Evolutionary conservation across 805 yeast species (phyloP).

Genomic region (Blastobotrys mokoenaii): DNA sequence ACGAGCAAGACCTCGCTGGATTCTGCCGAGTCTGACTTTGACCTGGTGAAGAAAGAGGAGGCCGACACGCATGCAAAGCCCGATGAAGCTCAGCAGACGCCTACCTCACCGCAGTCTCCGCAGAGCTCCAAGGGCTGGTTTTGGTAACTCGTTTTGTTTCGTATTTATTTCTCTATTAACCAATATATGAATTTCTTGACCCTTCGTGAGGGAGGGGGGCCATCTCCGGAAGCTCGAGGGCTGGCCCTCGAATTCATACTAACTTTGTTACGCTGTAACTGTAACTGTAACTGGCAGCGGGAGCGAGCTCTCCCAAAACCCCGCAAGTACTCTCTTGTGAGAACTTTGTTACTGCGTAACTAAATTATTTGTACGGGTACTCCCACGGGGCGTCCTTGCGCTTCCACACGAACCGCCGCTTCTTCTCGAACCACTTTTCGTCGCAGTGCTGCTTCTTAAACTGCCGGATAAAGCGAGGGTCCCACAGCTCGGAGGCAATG

Average conservation of each 20-base stretch:
- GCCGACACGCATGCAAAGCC: neutral
- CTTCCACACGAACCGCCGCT: constrained; percentile 72
- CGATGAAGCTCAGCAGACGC: no score
- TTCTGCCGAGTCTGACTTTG: constrained; percentile 12
- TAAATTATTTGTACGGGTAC: constrained; percentile 70
- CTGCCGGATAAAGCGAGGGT: constrained; percentile 73
- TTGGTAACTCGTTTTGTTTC: neutral
- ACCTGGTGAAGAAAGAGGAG: constrained; percentile 17
- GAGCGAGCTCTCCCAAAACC: no score
- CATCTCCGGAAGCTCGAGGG: no score
- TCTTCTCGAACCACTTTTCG: constrained; percentile 63
- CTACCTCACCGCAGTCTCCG: no score
- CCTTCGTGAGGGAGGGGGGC: no score
- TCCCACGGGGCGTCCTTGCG: constrained; percentile 75
- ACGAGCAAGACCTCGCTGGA: neutral
- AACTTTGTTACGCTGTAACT: no score
- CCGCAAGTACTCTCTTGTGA: no score
- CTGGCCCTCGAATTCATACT: no score
- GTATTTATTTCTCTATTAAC: neutral
- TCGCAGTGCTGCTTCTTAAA: constrained; percentile 64
- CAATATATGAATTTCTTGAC: neutral
- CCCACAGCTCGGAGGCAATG: constrained; percentile 96
- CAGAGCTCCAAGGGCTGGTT: constrained; percentile 2
- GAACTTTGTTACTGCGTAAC: no score
- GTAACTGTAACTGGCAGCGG: no score